Base-by-base conservation (phyloP, 1,139 yeast species). In the Tardiomyces digboiensis region DNA sequence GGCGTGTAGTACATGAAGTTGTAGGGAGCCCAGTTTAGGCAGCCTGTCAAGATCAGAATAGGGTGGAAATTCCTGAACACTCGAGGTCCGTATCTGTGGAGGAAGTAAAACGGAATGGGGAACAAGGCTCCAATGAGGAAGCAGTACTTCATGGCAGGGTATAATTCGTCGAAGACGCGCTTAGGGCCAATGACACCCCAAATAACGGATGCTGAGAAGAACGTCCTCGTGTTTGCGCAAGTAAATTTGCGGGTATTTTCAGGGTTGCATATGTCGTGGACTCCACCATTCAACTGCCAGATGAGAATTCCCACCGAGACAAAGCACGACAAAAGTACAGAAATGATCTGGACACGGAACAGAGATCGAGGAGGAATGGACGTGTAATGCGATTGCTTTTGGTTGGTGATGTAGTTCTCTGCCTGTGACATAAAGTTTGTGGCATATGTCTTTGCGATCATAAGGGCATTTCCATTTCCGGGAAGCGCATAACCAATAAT, bases 181-280 rank as follows among this genome's bases (percentile, higher is more conserved):
- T 69, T 65, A 29, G 83, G 84, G 38, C 81, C 82, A 53, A 75
- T 77, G 41, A 75, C 76, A 49, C 86, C 85, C 76, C 80, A 78
- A 20, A 76, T 62, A 14, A 78, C 74, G 8, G 79, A 71, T n/a
- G 80, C 70, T 38, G 74, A 62, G 61, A 67, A 78, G 57, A 64
- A 74, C 1, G 77, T 71, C 37, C 59, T 63, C 16, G 71, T n/a
- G 74, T 71, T 71, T 47, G 56, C 61, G 42, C 82, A 58, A 37
- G 73, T 66, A 59, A 70, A 76, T 54, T 67, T 69, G 46, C 73
- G 74, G 18, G 76, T 77, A 59, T 76, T 80, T 4, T 71, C 70
- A 53, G 73, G 76, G 47, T 74, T 58, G 60, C 85, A 80, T 51
- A 74, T 64, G 42, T 69, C 73, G n/a, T 63, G 58, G 46, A 76